These are phyloP conservation scores for Cajanus cajan DNA, from an alignment of 306 rosid genomes.

Conservation along the genomic window DNA sequence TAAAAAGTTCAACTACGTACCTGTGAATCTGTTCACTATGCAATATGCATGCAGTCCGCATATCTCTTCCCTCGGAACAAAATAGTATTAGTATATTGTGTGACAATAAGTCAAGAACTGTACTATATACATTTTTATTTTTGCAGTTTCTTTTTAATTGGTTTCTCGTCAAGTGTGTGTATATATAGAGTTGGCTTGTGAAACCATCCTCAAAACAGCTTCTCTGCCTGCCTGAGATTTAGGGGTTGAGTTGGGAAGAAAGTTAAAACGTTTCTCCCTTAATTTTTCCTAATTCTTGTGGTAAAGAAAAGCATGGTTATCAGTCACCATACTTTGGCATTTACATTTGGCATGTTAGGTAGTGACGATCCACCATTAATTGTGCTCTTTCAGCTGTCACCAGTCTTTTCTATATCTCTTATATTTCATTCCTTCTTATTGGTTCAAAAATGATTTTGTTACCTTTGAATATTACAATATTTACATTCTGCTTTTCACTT, in stretches of 20 bases:
- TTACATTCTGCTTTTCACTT: neutral
- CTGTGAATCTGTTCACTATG: too few relatives aligned
- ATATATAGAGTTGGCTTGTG: slow-evolving; percentile 18
- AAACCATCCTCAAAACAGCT: slow-evolving; percentile 20
- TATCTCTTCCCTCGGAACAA: neutral
- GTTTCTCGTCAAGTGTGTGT: slow-evolving; percentile 13
- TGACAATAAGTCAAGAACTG: too few relatives aligned
- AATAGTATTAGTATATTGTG: neutral
- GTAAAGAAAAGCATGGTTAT: slow-evolving; percentile 35
- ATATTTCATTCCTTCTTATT: neutral
- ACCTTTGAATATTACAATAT: neutral
- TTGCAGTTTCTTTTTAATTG: neutral
- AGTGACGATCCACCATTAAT: neutral
- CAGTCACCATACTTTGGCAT: slow-evolving; percentile 42
- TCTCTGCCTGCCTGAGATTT: slow-evolving; percentile 21
- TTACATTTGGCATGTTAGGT: slow-evolving; percentile 77
- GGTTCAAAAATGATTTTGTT: neutral
- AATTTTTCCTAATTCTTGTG: slow-evolving; percentile 20
- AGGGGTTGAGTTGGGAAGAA: neutral
- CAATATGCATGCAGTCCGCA: neutral
- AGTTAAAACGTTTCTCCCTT: slow-evolving; percentile 27
- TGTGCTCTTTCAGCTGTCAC: neutral
- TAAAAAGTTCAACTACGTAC: slow-evolving; percentile 9
- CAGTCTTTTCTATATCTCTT: neutral
- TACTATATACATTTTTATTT: neutral